Base-by-base conservation (phyloP, 176 grass and related monocot species). In the Zea luxurians region DNA sequence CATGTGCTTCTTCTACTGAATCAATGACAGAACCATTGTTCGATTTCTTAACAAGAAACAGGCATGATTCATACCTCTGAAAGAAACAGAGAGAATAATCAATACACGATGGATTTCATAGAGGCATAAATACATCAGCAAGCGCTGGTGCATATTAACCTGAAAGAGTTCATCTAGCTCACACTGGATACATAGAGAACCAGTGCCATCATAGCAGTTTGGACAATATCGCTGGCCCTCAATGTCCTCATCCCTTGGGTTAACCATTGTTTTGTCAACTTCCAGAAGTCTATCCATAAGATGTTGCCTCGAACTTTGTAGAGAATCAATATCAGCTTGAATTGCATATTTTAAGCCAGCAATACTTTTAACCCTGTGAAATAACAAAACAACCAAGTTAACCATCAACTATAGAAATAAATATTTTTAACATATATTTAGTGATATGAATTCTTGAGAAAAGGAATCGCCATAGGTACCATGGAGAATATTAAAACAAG, bases 171-270 rank as follows among this genome's bases (percentile, higher is more conserved):
- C 82, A 90, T 97, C 94, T 59, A 94, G 57, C 90, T 97, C 91
- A 78, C 94, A 97, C 40, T 94, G 91, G 42, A 93, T 83, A 86
- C 94, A 97, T 59, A 97, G 81, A 91, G 85, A 79, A 82, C 94
- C 94, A 79, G 88, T 90, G 38, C 89, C 91, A 79, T 90, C 89
- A 68, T 92, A 94, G 77, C 94, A 97, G 18, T 92, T 94, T 35
- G 91, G 91, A 77, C 94, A 97, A 66, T 92, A 92, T 78, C 89
- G 80, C 78, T 92, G 89, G 60, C 89, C 80, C 72, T 86, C 94
- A 77, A 97, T 82, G 50, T 97, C 94, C 37, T 92, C 91, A 63
- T 92, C 94, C 81, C 77, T 94, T 67, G 94, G 94, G 79, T 88
- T 90, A 75, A 72, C 85, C 89, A 93, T 89, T 76, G 85, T 94